These are phyloP conservation scores for Pichia nanzhaoensis DNA, from an alignment of 805 yeast species.

Conservation along the genomic window DNA sequence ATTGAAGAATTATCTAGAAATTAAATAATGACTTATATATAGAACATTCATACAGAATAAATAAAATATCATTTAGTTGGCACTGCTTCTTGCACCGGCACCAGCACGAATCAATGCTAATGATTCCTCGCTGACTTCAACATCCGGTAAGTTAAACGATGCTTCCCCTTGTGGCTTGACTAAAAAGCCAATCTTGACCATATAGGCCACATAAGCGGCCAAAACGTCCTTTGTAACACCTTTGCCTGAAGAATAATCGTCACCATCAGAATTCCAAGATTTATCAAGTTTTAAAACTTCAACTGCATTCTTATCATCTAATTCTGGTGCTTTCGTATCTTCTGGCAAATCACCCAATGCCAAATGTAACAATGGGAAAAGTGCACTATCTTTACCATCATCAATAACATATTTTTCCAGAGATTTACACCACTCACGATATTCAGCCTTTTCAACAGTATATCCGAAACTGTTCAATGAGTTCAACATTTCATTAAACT, in stretches of 20 bases:
- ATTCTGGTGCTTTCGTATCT: constrained; percentile 90
- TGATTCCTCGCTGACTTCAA: constrained; percentile 51
- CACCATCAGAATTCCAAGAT: constrained; percentile 41
- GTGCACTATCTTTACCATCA: constrained; percentile 71
- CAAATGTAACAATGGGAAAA: constrained; percentile 89
- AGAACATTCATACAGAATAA: not conserved
- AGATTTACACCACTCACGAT: constrained; percentile 69
- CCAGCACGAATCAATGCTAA: constrained; percentile 53
- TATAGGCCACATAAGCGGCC: constrained; percentile 74
- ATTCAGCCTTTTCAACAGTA: constrained; percentile 51
- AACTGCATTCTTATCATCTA: constrained; percentile 82
- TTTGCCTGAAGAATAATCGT: constrained; percentile 59
- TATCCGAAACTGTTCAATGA: constrained; percentile 69
- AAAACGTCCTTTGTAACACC: constrained; percentile 67
- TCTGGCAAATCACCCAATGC: constrained; percentile 89
- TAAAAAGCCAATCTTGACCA: constrained; percentile 74
- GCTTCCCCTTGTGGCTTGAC: constrained; percentile 50
- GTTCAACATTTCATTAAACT: constrained; percentile 68
- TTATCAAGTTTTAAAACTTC: constrained; percentile 57
- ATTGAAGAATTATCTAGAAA: constrained; percentile 57
- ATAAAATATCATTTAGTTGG: constrained; percentile 21
- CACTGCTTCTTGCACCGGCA: constrained; percentile 70
- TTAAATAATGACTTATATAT: not conserved
- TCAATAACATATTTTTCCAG: constrained; percentile 75
- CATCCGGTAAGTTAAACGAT: constrained; percentile 43